phyloP scores from a whole-genome alignment of 2,329 filamentous ascomycete species.

The Plectosphaerella cucumerina region DNA sequence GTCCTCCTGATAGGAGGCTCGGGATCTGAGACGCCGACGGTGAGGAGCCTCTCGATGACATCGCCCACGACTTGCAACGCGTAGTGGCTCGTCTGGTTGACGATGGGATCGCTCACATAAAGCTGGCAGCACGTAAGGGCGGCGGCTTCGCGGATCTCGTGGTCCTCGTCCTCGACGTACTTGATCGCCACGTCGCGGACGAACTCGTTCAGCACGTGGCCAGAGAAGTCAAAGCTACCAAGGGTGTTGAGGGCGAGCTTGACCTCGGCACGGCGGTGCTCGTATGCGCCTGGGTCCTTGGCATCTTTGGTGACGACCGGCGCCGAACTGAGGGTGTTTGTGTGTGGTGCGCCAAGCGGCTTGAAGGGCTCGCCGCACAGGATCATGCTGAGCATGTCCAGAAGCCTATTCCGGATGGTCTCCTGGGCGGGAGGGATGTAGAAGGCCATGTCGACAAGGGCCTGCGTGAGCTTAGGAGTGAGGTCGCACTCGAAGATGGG shows the following conservation, averaged over 20 bases:
- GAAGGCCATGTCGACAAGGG: slow-evolving; percentile 96
- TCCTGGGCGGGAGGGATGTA: slow-evolving; percentile 94
- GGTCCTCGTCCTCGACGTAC: slow-evolving; percentile 94
- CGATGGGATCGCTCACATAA: slow-evolving; percentile 93
- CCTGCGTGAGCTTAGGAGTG: slow-evolving; percentile 89
- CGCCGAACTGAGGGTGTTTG: slow-evolving; percentile 73
- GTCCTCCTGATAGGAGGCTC: slow-evolving; percentile 85
- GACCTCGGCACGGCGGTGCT: slow-evolving; percentile 78
- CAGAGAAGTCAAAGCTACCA: slow-evolving; percentile 94
- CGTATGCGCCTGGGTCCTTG: slow-evolving; percentile 77
- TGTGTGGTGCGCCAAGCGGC: slow-evolving; percentile 82
- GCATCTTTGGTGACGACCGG: slow-evolving; percentile 84
- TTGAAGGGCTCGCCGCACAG: slow-evolving; percentile 90
- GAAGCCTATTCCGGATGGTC: slow-evolving; percentile 86
- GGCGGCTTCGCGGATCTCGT: slow-evolving; percentile 88
- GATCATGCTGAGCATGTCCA: slow-evolving; percentile 93
- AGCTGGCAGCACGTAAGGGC: slow-evolving; percentile 97
- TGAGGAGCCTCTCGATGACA: slow-evolving; percentile 94
- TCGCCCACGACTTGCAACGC: slow-evolving; percentile 96
- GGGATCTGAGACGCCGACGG: slow-evolving; percentile 88
- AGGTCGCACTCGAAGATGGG: slow-evolving; percentile 96
- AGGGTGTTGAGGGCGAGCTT: slow-evolving; percentile 91
- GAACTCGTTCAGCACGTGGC: slow-evolving; percentile 95
- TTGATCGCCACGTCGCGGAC: slow-evolving; percentile 97
- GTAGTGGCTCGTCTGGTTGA: slow-evolving; percentile 96